Conservation (phyloP, 2,329 filamentous ascomycete species). For the Aciculosporium take region DNA sequence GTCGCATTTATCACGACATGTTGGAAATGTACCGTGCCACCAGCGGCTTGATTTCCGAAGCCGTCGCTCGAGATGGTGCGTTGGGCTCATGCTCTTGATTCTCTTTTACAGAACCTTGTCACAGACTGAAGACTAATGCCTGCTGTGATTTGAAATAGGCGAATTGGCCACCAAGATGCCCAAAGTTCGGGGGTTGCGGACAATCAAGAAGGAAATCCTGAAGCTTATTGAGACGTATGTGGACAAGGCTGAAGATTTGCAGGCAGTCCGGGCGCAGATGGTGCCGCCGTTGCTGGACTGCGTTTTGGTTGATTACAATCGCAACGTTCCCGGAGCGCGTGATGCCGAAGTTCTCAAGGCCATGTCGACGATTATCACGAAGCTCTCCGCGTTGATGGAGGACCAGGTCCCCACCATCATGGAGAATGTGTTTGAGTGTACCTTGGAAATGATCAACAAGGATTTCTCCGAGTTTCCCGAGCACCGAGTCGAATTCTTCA, state of each 20-base stretch:
- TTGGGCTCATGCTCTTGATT: constrained; percentile 8
- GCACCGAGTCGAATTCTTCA: constrained; percentile 99
- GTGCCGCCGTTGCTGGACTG: constrained; percentile 92
- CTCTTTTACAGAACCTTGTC: constrained; percentile 17
- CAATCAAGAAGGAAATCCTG: constrained; percentile 98
- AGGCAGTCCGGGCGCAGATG: constrained; percentile 85
- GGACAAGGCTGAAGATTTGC: constrained; percentile 90
- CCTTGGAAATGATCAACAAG: constrained; percentile 99
- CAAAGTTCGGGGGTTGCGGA: constrained; percentile 83
- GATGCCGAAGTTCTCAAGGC: constrained; percentile 95
- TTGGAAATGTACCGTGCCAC: constrained; percentile 96
- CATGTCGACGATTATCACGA: constrained; percentile 94
- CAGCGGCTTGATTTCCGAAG: constrained; percentile 90
- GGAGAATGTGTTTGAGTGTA: constrained; percentile 98
- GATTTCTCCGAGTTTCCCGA: constrained; percentile 99
- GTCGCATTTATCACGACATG: constrained; percentile 96
- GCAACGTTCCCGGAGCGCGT: constrained; percentile 87
- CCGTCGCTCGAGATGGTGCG: constrained; percentile 69
- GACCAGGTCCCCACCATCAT: constrained; percentile 95
- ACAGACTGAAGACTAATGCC: neutral
- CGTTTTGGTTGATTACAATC: constrained; percentile 89
- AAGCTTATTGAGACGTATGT: constrained; percentile 98
- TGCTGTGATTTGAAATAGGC: constrained; percentile 33
- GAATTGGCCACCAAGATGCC: constrained; percentile 95
- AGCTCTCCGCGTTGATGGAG: constrained; percentile 92